Percentiles rank a stretch among this genome's conserved stretches.
Conservation (phyloP, 75 land plant species). For the Pseudotsuga menziesii region DNA sequence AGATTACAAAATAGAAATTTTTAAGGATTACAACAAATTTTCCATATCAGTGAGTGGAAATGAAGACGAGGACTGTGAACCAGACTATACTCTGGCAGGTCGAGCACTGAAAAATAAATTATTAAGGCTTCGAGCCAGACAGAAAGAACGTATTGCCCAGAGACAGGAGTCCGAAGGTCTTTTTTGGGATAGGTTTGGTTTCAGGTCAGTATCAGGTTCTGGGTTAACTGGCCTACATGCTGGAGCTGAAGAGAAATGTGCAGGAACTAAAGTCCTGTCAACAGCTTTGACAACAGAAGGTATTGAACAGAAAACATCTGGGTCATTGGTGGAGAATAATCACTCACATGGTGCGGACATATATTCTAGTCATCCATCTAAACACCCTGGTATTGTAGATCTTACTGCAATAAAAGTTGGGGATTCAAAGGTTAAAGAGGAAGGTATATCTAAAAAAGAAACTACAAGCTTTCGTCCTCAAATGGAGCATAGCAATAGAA, state of each 20-base stretch:
- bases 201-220: neutral
- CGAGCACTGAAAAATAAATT: constrained; percentile 75
- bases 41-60: too few relatives aligned
- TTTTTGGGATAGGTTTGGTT: neutral
- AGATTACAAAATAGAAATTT: too few relatives aligned
- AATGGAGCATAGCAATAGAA: neutral
- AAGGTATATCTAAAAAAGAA: constrained; percentile 6
- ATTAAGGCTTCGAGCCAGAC: constrained; percentile 78
- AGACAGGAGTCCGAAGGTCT: constrained; percentile 16
- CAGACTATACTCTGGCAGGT: constrained; percentile 90
- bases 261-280: neutral
- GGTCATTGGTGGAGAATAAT: neutral
- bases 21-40: too few relatives aligned
- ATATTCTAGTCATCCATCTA: constrained; percentile 4
- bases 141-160: constrained; percentile 71
- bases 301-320: constrained; percentile 1
- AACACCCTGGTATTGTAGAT: neutral
- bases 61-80: constrained; percentile 57
- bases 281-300: neutral
- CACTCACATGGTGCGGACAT: neutral
- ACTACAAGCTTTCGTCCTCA: constrained; percentile 3
- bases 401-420: neutral
- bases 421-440: neutral
- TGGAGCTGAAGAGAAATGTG: neutral
- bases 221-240: neutral